Base-by-base conservation (phyloP, 257 asterid species). In the Coffea canephora region DNA sequence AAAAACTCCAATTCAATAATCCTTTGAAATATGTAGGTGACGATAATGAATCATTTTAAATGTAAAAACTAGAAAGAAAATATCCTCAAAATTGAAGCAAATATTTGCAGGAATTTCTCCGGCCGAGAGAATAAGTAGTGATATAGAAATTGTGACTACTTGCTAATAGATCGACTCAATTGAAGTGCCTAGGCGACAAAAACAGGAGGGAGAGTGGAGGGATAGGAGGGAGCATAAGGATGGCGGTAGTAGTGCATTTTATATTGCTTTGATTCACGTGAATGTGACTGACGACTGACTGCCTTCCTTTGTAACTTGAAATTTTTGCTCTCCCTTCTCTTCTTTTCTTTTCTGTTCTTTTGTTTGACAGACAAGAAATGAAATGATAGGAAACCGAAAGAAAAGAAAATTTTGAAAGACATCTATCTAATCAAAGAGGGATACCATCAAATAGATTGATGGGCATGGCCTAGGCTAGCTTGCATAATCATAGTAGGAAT, bases 101-200 rank as follows among this genome's bases (percentile, higher is more conserved):
- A 3, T 39, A 39, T 39, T 39, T 39, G 43, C 43, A 39, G 43
- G 43, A 39, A 39, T 39, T 39, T 31, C 34, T 0, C 34, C 34
- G 34, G 34, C 34, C 34, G 5, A 39, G 2, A 39, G 43, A 39
- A 39, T 39, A 1, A 31, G 65, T 14, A 57, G 65, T 14, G 0
- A 15, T 3, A 57, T 18, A 5, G 23, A 15, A 57, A 57, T 5
- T 18, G 18, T 2, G 18, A 57, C 23, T 57, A 23, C 21, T 59
- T 69, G 55, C 14, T 74, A 50, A 3, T 8, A 0, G 12, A 50
- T 49, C 54, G 3, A 50, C 2, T 68, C 25, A 54, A 80, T 75
- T 55, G 87, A 86, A 81, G 86, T 80, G 82, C 84, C 88, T 88
- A 89, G 93, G 93, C 91, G 95, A 86, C 86, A 87, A 89, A 90